Percentiles rank a stretch among this genome's conserved stretches.
Evolutionary conservation across 2,329 filamentous ascomycete species (phyloP).

Genomic region (Beauveria medogensis): DNA sequence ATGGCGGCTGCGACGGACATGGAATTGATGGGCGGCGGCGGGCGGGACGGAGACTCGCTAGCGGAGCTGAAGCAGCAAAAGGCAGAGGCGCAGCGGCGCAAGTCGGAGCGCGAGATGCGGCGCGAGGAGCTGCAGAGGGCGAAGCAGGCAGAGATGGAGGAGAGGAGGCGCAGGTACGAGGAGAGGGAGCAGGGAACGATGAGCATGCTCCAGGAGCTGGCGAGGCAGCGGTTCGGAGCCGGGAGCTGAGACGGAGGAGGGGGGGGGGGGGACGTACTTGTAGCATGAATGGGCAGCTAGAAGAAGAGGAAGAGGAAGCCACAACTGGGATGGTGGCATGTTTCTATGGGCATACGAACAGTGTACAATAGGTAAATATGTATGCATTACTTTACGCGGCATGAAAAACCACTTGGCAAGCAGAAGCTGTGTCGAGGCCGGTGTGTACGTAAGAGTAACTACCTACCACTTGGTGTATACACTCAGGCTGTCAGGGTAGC

Average conservation of each 20-base stretch:
- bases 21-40: conserved; percentile 68
- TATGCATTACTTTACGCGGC: no score
- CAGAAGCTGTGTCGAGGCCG: no score
- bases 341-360: neutral
- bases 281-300: no score
- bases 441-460: no score
- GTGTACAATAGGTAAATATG: no score
- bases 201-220: conserved; percentile 70
- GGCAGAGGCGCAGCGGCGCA: conserved; percentile 59
- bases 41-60: conserved; percentile 34
- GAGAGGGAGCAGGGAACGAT: conserved; percentile 80
- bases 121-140: conserved; percentile 75
- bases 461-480: neutral
- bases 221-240: conserved; percentile 68
- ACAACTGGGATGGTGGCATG: neutral
- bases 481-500: neutral
- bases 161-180: conserved; percentile 59
- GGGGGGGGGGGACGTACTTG: no score
- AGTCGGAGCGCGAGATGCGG: conserved; percentile 75
- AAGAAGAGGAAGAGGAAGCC: neutral
- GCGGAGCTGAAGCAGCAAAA: conserved; percentile 62
- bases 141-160: conserved; percentile 70
- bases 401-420: no score
- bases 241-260: neutral
- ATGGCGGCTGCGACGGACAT: conserved; percentile 49